Evolutionary conservation across 2,329 filamentous ascomycete species (phyloP).

Genomic region (Aspergillus chevalieri): DNA sequence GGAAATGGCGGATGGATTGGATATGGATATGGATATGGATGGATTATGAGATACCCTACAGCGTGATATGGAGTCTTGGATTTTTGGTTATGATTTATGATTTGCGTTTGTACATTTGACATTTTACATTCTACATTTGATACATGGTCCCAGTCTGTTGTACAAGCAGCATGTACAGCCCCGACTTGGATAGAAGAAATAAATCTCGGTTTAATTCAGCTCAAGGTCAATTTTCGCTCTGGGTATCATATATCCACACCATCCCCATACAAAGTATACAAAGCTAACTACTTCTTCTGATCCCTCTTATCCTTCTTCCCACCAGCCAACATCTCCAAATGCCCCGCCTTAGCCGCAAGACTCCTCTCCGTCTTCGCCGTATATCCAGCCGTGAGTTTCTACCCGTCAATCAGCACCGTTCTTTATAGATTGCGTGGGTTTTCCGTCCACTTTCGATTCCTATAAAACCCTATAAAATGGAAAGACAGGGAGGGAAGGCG

Average conservation of each 20-base stretch:
- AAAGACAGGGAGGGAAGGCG: slow-evolving; percentile 3
- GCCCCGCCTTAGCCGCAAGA: slow-evolving; percentile 61
- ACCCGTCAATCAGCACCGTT: neutral
- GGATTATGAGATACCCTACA: slow-evolving; percentile 33
- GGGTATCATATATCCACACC: slow-evolving; percentile 21
- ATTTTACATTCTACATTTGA: slow-evolving; percentile 1
- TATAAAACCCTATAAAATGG: neutral
- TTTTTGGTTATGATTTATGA: slow-evolving; percentile 21
- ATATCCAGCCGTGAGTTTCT: slow-evolving; percentile 59
- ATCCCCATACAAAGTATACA: slow-evolving; percentile 10
- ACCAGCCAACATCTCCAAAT: slow-evolving; percentile 62
- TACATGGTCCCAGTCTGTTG: neutral
- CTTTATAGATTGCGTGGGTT: too few species aligned
- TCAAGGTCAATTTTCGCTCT: neutral
- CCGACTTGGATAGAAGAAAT: neutral
- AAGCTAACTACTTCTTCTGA: slow-evolving; percentile 16
- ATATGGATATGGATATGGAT: slow-evolving; percentile 14
- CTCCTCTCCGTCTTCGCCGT: slow-evolving; percentile 61
- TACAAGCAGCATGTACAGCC: neutral
- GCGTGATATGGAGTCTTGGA: slow-evolving; percentile 13
- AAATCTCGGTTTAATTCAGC: neutral
- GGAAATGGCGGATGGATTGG: slow-evolving; percentile 5
- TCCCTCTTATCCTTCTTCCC: slow-evolving; percentile 56
- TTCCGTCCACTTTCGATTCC: too few species aligned
- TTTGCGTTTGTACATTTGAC: slow-evolving; percentile 6